phyloP scores from a whole-genome alignment of 805 yeast species.

The Cyberlindnera bimundalis region DNA sequence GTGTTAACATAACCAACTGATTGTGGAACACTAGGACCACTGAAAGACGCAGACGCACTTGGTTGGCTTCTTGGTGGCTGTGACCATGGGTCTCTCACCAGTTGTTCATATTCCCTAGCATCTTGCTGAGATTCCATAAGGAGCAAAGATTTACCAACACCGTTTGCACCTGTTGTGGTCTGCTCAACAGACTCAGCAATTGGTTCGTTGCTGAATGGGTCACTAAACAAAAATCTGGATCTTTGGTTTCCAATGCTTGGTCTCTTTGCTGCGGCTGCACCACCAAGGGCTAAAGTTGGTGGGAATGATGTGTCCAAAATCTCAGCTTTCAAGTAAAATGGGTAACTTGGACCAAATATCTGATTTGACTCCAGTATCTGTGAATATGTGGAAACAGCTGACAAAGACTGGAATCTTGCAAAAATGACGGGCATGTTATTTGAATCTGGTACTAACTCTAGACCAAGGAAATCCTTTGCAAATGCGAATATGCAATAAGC shows the following conservation, averaged over 20 bases:
- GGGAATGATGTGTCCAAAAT: conserved; percentile 32
- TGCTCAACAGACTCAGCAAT: conserved; percentile 21
- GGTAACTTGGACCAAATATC: conserved; percentile 48
- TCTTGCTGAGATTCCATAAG: conserved; percentile 37
- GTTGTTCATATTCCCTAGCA: conserved; percentile 38
- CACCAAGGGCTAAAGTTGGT: conserved; percentile 17
- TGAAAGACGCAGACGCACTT: conserved; percentile 6
- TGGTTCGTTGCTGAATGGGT: conserved; percentile 46
- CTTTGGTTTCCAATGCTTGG: conserved; percentile 55
- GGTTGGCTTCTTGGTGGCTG: conserved; percentile 9
- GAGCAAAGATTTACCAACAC: conserved; percentile 39
- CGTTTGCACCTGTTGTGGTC: conserved; percentile 28
- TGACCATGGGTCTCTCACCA: conserved; percentile 44
- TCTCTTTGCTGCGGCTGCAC: conserved; percentile 41
- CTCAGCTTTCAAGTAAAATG: conserved; percentile 39
- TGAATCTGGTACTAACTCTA: conserved; percentile 42
- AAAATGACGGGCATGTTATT: conserved; percentile 34
- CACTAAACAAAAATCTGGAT: conserved; percentile 68
- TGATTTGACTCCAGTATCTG: conserved; percentile 37
- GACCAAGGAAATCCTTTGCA: conserved; percentile 56
- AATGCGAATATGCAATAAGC: conserved; percentile 64
- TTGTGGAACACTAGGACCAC: conserved; percentile 8
- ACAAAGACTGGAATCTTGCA: conserved; percentile 44
- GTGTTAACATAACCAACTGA: conserved; percentile 23
- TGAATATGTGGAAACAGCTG: conserved; percentile 43